These are phyloP conservation scores for Puccinia coronata DNA, from an alignment of 1,284 basidiomycete genomes.

Conservation along the genomic window DNA sequence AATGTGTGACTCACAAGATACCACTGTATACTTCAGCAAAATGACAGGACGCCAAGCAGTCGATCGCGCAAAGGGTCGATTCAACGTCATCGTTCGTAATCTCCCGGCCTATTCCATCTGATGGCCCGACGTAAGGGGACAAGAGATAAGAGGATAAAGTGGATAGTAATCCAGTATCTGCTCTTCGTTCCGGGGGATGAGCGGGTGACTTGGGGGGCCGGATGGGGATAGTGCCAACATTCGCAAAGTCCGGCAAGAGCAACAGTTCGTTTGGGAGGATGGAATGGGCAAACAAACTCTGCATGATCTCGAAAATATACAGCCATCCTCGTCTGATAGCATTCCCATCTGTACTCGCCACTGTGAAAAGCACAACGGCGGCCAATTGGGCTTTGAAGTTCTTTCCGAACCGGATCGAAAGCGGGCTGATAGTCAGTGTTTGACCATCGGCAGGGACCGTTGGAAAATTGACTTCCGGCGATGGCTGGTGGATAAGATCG, in stretches of 20 bases:
- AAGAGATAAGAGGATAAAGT: constrained; percentile 94
- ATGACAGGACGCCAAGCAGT: constrained; percentile 90
- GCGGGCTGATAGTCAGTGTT: constrained; percentile 80
- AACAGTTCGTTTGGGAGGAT: constrained; percentile 82
- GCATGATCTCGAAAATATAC: constrained; percentile 92
- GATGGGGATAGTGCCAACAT: constrained; percentile 82
- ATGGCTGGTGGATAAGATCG: constrained; percentile 53
- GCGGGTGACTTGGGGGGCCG: constrained; percentile 70
- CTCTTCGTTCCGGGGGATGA: constrained; percentile 67
- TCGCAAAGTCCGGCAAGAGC: constrained; percentile 96
- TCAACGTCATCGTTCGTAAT: constrained; percentile 83
- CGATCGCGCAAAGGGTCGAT: constrained; percentile 88
- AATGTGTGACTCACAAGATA: constrained; percentile 69
- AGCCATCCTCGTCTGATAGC: constrained; percentile 91
- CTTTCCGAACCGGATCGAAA: constrained; percentile 90
- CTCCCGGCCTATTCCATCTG: constrained; percentile 55
- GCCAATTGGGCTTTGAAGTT: constrained; percentile 96
- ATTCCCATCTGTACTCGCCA: constrained; percentile 95
- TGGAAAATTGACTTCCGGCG: constrained; percentile 69
- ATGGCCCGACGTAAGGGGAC: constrained; percentile 75
- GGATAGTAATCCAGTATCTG: constrained; percentile 86
- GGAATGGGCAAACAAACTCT: constrained; percentile 90
- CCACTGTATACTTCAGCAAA: constrained; percentile 91
- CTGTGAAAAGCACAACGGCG: constrained; percentile 95
- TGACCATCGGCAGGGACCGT: constrained; percentile 90